Percentiles rank a stretch among this genome's conserved stretches.
Conservation (phyloP, 768 basidiomycete species). For the Glaciozyma martinii region DNA sequence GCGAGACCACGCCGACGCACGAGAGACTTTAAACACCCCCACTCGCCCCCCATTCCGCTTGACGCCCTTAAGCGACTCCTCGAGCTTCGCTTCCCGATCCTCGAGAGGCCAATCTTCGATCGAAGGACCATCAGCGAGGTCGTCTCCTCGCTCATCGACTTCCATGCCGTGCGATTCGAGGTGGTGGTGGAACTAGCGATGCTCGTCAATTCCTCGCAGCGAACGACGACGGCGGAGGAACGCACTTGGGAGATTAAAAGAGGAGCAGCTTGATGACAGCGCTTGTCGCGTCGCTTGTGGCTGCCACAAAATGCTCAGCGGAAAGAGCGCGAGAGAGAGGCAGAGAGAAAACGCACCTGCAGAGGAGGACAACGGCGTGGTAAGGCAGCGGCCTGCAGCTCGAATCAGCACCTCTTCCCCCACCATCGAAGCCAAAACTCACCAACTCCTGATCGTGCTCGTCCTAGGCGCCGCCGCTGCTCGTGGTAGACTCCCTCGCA, state of each 20-base stretch:
- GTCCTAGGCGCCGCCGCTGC: too few relatives aligned
- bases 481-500: too few relatives aligned
- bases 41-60: conserved; percentile 52
- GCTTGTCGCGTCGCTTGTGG: conserved; percentile 84
- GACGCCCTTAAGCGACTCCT: conserved; percentile 47
- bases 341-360: conserved; percentile 46
- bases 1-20: background rate
- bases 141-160: conserved; percentile 34
- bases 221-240: too few relatives aligned
- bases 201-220: background rate
- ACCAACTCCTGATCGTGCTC: conserved; percentile 6
- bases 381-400: conserved; percentile 57
- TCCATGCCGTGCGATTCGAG: conserved; percentile 17
- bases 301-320: conserved; percentile 52
- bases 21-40: conserved; percentile 63
- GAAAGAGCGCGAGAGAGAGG: background rate
- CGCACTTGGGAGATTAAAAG: conserved; percentile 20
- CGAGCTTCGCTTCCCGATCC: conserved; percentile 43
- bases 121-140: conserved; percentile 45
- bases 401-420: background rate
- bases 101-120: conserved; percentile 53
- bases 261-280: conserved; percentile 58
- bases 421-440: conserved; percentile 42
- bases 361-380: conserved; percentile 77
- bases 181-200: conserved; percentile 35